phyloP scores from a whole-genome alignment of 108 stramenopile genomes.

The Skeletonema potamos region DNA sequence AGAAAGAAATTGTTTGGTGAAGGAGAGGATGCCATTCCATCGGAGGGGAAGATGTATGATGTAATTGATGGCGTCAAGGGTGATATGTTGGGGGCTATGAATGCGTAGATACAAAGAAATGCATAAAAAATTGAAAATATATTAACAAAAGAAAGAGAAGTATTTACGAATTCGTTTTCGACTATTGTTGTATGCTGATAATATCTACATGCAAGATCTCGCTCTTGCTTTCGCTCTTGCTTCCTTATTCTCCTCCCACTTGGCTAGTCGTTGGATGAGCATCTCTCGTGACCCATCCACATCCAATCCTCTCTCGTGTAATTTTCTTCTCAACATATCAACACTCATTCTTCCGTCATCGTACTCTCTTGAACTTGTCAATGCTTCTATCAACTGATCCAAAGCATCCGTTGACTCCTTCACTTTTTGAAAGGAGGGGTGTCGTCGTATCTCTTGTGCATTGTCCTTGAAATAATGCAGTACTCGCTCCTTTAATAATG shows the following conservation, averaged over 20 bases:
- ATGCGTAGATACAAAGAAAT: background rate
- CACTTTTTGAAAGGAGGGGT: constrained; percentile 11
- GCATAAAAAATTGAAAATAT: background rate
- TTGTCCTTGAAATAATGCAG: constrained; percentile 22
- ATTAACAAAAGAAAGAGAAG: background rate
- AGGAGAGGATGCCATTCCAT: constrained; percentile 66
- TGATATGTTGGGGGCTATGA: constrained; percentile 54
- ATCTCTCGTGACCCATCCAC: constrained; percentile 46
- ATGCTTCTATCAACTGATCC: constrained; percentile 34
- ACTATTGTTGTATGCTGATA: too few species aligned
- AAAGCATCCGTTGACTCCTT: constrained; percentile 20
- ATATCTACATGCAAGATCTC: too few species aligned
- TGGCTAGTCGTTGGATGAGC: constrained; percentile 5
- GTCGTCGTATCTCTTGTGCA: constrained; percentile 11
- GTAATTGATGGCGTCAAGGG: constrained; percentile 75
- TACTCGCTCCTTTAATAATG: constrained; percentile 30
- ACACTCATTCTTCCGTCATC: constrained; percentile 35
- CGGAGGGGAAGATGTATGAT: constrained; percentile 92
- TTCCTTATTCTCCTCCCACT: background rate
- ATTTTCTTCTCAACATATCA: constrained; percentile 25
- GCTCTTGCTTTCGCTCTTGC: background rate
- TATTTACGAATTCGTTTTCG: background rate
- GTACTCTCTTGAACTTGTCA: constrained; percentile 6
- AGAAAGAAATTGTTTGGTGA: constrained; percentile 75
- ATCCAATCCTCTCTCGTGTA: constrained; percentile 28